A percentile compares a stretch with the other conserved stretches of the same genome.
Evolutionary conservation across 2,329 filamentous ascomycete genomes (phyloP).

Genomic region (Xenoacremonium recifei): DNA sequence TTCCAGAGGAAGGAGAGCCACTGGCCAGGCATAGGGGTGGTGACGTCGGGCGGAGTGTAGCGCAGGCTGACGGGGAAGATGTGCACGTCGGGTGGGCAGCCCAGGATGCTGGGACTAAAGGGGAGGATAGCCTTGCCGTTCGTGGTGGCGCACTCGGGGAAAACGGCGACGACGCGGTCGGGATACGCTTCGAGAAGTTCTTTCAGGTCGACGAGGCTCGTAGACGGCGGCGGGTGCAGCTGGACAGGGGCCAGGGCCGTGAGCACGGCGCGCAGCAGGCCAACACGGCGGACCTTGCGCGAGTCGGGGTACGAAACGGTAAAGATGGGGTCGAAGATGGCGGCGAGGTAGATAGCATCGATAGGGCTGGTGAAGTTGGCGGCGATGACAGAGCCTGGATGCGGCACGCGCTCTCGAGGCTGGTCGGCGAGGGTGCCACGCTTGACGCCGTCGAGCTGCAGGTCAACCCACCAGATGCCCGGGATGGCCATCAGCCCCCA

Average conservation of each 20-base stretch:
- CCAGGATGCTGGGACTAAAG: slow-evolving; percentile 73
- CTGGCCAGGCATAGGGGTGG: slow-evolving; percentile 78
- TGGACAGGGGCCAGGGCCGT: slow-evolving; percentile 66
- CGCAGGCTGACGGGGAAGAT: slow-evolving; percentile 90
- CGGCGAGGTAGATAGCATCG: slow-evolving; percentile 89
- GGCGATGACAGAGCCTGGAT: slow-evolving; percentile 78
- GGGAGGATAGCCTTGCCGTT: slow-evolving; percentile 90
- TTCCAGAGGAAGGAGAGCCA: slow-evolving; percentile 80
- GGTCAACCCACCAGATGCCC: slow-evolving; percentile 96
- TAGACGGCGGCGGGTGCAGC: slow-evolving; percentile 41
- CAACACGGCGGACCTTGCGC: slow-evolving; percentile 71
- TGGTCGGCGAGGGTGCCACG: slow-evolving; percentile 82
- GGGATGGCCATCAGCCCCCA: slow-evolving; percentile 87
- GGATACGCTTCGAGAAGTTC: slow-evolving; percentile 68
- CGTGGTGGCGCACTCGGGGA: slow-evolving; percentile 91
- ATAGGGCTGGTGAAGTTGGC: slow-evolving; percentile 90
- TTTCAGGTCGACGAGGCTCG: slow-evolving; percentile 58
- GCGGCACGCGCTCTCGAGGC: slow-evolving; percentile 71
- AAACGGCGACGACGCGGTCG: slow-evolving; percentile 75
- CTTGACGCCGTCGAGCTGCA: slow-evolving; percentile 96
- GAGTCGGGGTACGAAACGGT: slow-evolving; percentile 78
- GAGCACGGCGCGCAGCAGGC: slow-evolving; percentile 71
- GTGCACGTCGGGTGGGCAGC: slow-evolving; percentile 63
- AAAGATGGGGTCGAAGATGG: slow-evolving; percentile 95
- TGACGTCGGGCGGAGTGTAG: slow-evolving; percentile 86